These are phyloP conservation scores for Magnaporthales sp. DNA, from an alignment of 2,329 filamentous ascomycete species.

Conservation along the genomic window DNA sequence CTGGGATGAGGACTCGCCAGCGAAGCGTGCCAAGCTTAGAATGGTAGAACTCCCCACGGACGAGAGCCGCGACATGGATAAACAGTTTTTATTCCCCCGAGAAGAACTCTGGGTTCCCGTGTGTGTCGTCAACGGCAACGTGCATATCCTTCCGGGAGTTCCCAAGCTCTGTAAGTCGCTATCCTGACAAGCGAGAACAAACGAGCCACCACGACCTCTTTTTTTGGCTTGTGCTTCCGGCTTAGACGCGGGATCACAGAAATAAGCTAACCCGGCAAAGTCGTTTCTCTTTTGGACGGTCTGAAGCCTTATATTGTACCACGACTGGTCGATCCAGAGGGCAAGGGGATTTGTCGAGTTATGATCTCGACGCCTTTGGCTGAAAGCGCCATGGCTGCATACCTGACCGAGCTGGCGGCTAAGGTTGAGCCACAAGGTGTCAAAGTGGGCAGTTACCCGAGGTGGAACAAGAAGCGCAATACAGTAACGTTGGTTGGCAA, in stretches of 20 bases:
- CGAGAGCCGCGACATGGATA: constrained; percentile 49
- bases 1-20: constrained; percentile 76
- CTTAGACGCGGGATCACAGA: not conserved
- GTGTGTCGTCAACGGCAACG: constrained; percentile 79
- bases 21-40: constrained; percentile 70
- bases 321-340: constrained; percentile 69
- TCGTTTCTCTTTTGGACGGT: constrained; percentile 68
- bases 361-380: constrained; percentile 80
- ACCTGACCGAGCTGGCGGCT: constrained; percentile 69
- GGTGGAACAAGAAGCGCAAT: constrained; percentile 81
- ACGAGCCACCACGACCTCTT: not conserved
- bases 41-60: constrained; percentile 88
- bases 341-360: constrained; percentile 70
- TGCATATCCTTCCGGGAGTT: constrained; percentile 88
- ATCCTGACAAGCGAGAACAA: not conserved
- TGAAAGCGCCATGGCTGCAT: constrained; percentile 78
- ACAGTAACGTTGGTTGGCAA: constrained; percentile 78
- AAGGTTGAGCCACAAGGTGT: constrained; percentile 67
- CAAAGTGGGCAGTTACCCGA: constrained; percentile 92
- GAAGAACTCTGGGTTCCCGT: constrained; percentile 90
- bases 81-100: constrained; percentile 70
- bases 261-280: constrained; percentile 21
- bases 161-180: constrained; percentile 59
- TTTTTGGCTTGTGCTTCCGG: not conserved
- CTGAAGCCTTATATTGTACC: constrained; percentile 63